phyloP scores from a whole-genome alignment of 73 alveolate genomes.

The Blepharisma stoltei region DNA sequence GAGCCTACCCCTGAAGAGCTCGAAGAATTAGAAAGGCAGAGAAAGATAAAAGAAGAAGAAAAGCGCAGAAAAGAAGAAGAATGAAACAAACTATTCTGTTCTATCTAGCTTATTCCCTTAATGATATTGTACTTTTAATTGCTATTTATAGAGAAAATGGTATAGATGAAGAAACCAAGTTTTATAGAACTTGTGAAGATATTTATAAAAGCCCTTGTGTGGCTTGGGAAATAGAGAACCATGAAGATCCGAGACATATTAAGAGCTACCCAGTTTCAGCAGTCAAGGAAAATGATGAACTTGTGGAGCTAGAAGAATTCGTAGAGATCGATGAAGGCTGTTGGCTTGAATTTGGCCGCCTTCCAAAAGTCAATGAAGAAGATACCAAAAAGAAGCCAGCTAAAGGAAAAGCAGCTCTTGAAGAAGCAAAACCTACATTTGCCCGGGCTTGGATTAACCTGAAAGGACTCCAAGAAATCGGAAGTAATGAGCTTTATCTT shows the following conservation, averaged over 20 bases:
- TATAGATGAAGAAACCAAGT: constrained; percentile 37
- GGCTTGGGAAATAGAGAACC: background rate
- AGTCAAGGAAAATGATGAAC: constrained; percentile 27
- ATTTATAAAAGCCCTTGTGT: constrained; percentile 38
- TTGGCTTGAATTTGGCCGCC: constrained; percentile 40
- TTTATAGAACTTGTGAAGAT: constrained; percentile 43
- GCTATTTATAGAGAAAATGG: too few relatives aligned
- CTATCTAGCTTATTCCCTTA: constrained; percentile 17
- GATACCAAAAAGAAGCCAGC: constrained; percentile 59
- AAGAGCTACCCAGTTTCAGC: background rate
- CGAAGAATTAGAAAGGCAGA: background rate
- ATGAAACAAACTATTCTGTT: background rate
- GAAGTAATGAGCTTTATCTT: background rate
- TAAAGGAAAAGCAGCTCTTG: constrained; percentile 36
- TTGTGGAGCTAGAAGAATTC: constrained; percentile 40
- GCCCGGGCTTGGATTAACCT: constrained; percentile 52
- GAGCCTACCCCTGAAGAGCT: constrained; percentile 59
- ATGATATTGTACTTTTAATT: too few relatives aligned
- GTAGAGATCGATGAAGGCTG: constrained; percentile 36
- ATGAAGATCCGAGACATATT: constrained; percentile 25
- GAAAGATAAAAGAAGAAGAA: constrained; percentile 40
- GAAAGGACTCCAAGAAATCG: constrained; percentile 13
- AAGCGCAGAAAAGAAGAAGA: constrained; percentile 34
- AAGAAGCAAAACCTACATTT: constrained; percentile 51
- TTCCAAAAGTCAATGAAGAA: constrained; percentile 47